Evolutionary conservation across 1,284 basidiomycete genomes (phyloP), one percentile per base, ranked within the genome.

Genomic region (Bjerkandera adusta): DNA sequence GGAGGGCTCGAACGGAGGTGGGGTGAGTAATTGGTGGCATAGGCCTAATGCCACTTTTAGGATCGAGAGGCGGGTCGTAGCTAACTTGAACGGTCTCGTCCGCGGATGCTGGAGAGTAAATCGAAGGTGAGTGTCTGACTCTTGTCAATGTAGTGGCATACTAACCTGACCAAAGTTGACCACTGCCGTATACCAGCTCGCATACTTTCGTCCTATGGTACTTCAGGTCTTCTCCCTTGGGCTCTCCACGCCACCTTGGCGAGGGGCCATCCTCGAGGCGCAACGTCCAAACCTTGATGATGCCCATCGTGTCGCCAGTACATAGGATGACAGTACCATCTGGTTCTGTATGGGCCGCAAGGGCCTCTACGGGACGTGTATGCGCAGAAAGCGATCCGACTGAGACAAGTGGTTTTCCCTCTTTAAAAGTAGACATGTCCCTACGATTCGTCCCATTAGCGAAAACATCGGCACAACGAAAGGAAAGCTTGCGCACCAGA

Each of bases 261-360:
- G 70, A 57, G 56, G 50, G 34, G 20, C 26, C 61, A 44, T 73
- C 71, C 56, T 75, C 78, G 43, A 69, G 58, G 21, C 48, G 66
- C 29, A 92, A 58, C n/a, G 76, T 68, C 89, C 90, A 92, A 13
- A 77, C 67, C 52, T 82, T 87, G 62, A 94, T 83, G 7, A 85
- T 62, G 1, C 93, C 93, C 81, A 94, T 88, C 3, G 88, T 92
- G 62, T 95, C 92, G 7, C 78, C 89, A 0, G 89, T 91, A 64
- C 83, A 90, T 3, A 94, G 66, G 15, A 75, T 68, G 1, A 69
- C 76, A 4, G 72, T 67, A 10, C 64, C 63, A 24, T 70, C 66
- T 0, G 79, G 75, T 26, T 68, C 55, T 4, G 66, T 58, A 42
- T 71, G 65, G 13, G 76, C 79, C 38, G 77, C 73, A 18, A 92